Conservation (phyloP, 495 filamentous ascomycete genomes). For the Entonaema liquescens region DNA sequence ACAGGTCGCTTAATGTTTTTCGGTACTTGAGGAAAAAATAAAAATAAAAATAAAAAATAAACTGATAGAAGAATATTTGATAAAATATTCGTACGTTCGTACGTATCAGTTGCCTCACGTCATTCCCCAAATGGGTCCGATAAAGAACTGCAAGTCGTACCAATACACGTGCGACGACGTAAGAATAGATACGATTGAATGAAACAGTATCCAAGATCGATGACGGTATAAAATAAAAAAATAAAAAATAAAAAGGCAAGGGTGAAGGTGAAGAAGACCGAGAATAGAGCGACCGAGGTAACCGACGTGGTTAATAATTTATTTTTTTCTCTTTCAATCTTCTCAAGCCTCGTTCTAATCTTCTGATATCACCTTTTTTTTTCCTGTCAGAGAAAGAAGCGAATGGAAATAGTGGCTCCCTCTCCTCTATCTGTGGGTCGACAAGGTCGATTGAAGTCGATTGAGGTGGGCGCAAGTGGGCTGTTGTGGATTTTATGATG, state of each 20-base stretch:
- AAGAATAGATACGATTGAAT: not conserved
- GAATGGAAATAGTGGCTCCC: slow-evolving; percentile 28
- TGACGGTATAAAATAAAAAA: not conserved
- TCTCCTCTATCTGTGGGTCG: slow-evolving; percentile 33
- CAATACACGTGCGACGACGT: slow-evolving; percentile 1
- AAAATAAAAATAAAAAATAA: not conserved
- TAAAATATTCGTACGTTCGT: not conserved
- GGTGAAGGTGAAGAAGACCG: not conserved
- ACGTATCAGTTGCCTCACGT: slow-evolving; percentile 5
- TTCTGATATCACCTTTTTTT: slow-evolving; percentile 40
- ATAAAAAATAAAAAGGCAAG: not conserved
- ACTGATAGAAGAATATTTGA: not conserved
- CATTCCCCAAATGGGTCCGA: not conserved
- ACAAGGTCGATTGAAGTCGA: slow-evolving; percentile 26
- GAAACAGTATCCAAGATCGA: not conserved
- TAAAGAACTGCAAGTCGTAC: slow-evolving; percentile 7
- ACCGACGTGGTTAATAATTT: slow-evolving; percentile 6
- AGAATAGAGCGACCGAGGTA: slow-evolving; percentile 11
- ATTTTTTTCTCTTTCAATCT: slow-evolving; percentile 1
- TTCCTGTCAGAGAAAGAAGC: slow-evolving; percentile 18
- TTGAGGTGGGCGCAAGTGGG: slow-evolving; percentile 35
- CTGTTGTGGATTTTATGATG: slow-evolving; percentile 37
- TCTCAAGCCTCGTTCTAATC: slow-evolving; percentile 3
- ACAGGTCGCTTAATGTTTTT: slow-evolving; percentile 17
- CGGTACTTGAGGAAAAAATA: slow-evolving; percentile 1